phyloP scores from a whole-genome alignment of 192 early-diverging fungal species.

The Spizellomyces punctatus region DNA sequence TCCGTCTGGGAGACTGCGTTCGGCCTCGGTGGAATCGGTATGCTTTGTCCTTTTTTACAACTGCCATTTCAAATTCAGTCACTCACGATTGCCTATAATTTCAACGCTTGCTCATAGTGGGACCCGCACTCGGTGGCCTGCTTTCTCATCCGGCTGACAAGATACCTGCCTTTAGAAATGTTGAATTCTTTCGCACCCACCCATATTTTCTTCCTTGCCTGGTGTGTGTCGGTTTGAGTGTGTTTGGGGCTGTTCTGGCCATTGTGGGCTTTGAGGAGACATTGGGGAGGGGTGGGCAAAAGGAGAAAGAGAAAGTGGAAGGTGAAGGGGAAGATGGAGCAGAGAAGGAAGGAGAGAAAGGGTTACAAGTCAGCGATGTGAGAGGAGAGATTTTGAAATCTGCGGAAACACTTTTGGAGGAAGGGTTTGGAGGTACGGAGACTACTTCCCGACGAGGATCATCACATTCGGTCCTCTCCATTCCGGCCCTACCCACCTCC shows the following conservation, averaged over 20 bases:
- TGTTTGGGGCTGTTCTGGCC: conserved; percentile 68
- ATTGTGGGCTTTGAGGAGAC: conserved; percentile 49
- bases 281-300: neutral
- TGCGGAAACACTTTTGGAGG: neutral
- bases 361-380: neutral
- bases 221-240: conserved; percentile 60
- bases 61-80: too few relatives aligned
- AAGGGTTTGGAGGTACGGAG: neutral
- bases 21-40: conserved; percentile 57
- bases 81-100: neutral
- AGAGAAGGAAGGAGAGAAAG: neutral
- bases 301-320: conserved; percentile 1
- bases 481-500: neutral
- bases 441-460: neutral
- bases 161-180: conserved; percentile 61
- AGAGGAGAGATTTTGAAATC: neutral
- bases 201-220: conserved; percentile 89
- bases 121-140: conserved; percentile 80
- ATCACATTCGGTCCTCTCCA: neutral
- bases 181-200: conserved; percentile 67
- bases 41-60: neutral
- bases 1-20: conserved; percentile 73
- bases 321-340: neutral
- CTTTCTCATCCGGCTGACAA: conserved; percentile 72
- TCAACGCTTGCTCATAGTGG: conserved; percentile 26